These are phyloP conservation scores for Amylocystis lapponica DNA, from an alignment of 768 basidiomycete species.

Conservation along the genomic window DNA sequence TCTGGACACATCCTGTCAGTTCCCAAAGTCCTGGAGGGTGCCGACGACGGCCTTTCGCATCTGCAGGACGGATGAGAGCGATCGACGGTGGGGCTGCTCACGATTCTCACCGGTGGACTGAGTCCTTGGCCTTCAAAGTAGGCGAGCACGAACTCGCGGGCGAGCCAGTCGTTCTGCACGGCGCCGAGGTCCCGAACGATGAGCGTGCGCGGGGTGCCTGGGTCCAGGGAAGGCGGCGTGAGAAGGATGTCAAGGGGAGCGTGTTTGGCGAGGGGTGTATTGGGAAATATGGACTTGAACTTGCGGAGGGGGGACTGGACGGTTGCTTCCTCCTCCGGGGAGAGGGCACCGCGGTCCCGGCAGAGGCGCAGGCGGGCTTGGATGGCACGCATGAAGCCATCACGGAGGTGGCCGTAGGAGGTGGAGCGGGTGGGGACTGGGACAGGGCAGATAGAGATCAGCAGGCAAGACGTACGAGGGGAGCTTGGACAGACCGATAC, in stretches of 20 bases:
- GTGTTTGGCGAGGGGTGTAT: constrained; percentile 60
- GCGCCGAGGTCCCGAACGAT: constrained; percentile 69
- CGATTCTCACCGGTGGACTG: constrained; percentile 66
- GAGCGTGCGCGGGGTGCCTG: constrained; percentile 45
- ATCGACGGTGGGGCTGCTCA: too few species aligned
- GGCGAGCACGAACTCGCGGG: constrained; percentile 63
- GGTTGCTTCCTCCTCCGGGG: constrained; percentile 51
- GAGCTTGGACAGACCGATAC: constrained; percentile 60
- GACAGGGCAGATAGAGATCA: not conserved
- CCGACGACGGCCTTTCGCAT: constrained; percentile 47
- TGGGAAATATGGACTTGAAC: constrained; percentile 74
- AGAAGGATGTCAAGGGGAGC: constrained; percentile 65
- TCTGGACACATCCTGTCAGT: too few species aligned
- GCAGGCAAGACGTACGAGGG: not conserved
- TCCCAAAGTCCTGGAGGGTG: constrained; percentile 13
- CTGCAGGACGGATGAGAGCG: constrained; percentile 24
- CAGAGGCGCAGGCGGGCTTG: constrained; percentile 51
- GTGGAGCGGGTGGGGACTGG: constrained; percentile 78
- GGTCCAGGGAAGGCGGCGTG: constrained; percentile 42
- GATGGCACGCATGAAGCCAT: constrained; percentile 76
- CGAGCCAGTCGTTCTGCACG: constrained; percentile 70
- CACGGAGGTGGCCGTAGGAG: constrained; percentile 72
- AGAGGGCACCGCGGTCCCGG: constrained; percentile 45
- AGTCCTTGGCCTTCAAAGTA: constrained; percentile 70
- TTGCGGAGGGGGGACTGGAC: constrained; percentile 61